Evolutionary conservation across 257 asterid genomes (phyloP), one percentile per base, ranked within the genome.

Genomic region (Marsdenia floribunda): DNA sequence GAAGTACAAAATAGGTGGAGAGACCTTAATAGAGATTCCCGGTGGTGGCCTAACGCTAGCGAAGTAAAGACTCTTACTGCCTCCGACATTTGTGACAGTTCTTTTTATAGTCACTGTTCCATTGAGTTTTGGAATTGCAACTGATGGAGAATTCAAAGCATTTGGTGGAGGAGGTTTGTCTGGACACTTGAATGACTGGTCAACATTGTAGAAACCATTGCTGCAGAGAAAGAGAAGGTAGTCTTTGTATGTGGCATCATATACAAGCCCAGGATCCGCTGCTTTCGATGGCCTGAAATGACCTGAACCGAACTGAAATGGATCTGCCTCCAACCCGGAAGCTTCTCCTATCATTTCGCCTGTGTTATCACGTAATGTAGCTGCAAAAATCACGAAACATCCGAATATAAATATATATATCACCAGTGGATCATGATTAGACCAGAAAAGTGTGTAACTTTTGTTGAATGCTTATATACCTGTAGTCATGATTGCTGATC

Each of bases 241-340:
- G 85, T 91, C 97, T 6, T 69, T 64, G 79, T 90, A 86, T 44
- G 98, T 87, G 50, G 97, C 94, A n/a, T 91, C 89, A 21, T 93
- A 93, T 53, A 93, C 81, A 13, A 93, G 91, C 16, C 97, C 97
- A 1, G 96, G 97, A 78, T 93, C 98, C 0, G 87, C 96, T 75
- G 98, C 98, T 78, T 90, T 91, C 37, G 90, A 54, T 21, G 98
- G 98, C 65, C 90, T 78, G 82, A 93, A 90, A 71, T 91, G 98
- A 38, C 98, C 97, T 15, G 96, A 83, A 5, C 98, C 98, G 9
- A 80, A 86, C 72, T 90, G 98, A 85, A 89, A 94, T 1, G 97
- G 97, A 82, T 90, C 88, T 22, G 97, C 97, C 26, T 91, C 87
- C 13, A 58, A 70, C 58, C 97, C 92, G 0, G 81, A 78, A 73